Evolutionary conservation across 768 basidiomycete genomes (phyloP).

Genomic region (Mycena galopus): DNA sequence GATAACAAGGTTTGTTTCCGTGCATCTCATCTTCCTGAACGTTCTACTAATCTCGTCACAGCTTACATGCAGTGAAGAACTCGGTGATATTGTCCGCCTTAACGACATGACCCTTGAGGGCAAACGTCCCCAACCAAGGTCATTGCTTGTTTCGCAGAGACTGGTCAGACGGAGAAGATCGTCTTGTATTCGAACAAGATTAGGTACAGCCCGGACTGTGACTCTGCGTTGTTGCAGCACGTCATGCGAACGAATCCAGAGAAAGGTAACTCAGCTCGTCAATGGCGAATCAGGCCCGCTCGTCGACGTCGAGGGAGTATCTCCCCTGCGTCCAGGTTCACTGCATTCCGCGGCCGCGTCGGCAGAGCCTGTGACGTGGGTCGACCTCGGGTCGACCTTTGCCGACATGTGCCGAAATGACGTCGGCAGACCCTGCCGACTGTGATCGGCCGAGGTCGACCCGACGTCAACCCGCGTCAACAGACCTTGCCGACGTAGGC

Average conservation of each 20-base stretch:
- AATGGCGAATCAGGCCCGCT: slow-evolving; percentile 95
- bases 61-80: slow-evolving; percentile 98
- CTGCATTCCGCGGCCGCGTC: too few species aligned
- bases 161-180: slow-evolving; percentile 98
- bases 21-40: neutral
- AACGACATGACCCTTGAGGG: slow-evolving; percentile 98
- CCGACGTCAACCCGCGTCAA: too few species aligned
- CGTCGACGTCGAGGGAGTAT: slow-evolving; percentile 91
- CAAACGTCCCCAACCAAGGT: slow-evolving; percentile 99
- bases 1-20: slow-evolving; percentile 87
- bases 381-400: too few species aligned
- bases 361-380: too few species aligned
- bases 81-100: slow-evolving; percentile 94
- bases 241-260: slow-evolving; percentile 97
- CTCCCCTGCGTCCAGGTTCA: slow-evolving; percentile 57
- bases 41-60: slow-evolving; percentile 48
- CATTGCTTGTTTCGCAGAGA: slow-evolving; percentile 98
- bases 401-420: too few species aligned
- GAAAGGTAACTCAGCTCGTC: slow-evolving; percentile 94
- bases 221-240: slow-evolving; percentile 92
- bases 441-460: too few species aligned
- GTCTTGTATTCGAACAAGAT: slow-evolving; percentile 98
- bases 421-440: too few species aligned
- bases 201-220: slow-evolving; percentile 92
- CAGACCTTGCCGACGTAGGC: too few species aligned